Evolutionary conservation across 192 early-diverging fungal species (phyloP).

Genomic region (Coemansia sp.): DNA sequence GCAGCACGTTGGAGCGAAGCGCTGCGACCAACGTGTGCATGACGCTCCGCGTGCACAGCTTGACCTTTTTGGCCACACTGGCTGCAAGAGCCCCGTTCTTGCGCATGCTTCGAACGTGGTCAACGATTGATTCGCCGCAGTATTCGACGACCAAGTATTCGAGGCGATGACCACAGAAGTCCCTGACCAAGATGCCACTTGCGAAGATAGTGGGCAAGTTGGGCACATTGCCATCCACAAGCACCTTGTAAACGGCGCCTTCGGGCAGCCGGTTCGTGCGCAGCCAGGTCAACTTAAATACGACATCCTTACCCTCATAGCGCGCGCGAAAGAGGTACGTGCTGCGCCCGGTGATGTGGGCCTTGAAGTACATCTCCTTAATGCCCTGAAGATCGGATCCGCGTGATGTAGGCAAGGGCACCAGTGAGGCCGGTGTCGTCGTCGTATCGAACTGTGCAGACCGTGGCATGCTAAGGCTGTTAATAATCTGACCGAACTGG

Average conservation of each 20-base stretch:
- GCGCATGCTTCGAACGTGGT: neutral
- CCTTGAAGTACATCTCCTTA: neutral
- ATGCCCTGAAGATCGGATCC: neutral
- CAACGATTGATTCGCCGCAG: constrained; percentile 15
- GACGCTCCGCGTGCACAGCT: neutral
- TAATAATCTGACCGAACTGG: neutral
- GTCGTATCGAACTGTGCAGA: neutral
- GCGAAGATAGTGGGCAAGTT: neutral
- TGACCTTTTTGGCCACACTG: neutral
- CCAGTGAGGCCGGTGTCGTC: neutral
- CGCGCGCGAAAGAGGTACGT: neutral
- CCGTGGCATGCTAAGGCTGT: neutral
- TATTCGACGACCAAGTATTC: constrained; percentile 22
- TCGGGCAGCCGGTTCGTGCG: constrained; percentile 14
- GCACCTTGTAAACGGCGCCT: constrained; percentile 23
- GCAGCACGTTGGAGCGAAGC: neutral
- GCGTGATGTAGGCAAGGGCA: neutral
- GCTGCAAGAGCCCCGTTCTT: neutral
- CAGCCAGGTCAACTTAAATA: constrained; percentile 9
- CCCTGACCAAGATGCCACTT: constrained; percentile 14
- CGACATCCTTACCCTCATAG: neutral
- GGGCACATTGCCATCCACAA: neutral
- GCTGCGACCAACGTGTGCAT: neutral
- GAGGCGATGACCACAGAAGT: constrained; percentile 21
- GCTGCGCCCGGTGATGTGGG: neutral